These are phyloP conservation scores for Trebouxia sp. DNA, from an alignment of 139 green algal genomes.

Conservation along the genomic window DNA sequence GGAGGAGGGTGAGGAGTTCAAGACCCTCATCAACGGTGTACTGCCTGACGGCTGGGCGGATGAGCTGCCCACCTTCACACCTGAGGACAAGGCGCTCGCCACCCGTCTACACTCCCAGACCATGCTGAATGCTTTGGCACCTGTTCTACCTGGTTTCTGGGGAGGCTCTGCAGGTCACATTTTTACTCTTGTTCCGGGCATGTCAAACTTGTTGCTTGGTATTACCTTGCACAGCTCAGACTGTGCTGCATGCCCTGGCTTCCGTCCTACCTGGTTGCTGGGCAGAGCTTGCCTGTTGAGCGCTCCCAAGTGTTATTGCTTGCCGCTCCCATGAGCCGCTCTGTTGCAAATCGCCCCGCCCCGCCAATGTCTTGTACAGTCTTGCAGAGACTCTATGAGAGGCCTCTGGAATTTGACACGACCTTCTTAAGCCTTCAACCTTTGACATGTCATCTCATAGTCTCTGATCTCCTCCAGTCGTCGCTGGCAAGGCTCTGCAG, in stretches of 20 bases:
- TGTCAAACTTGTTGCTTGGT: too few relatives aligned
- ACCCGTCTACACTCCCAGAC: conserved; percentile 96
- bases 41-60: conserved; percentile 34
- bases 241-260: conserved; percentile 94
- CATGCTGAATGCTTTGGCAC: conserved; percentile 94
- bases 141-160: conserved; percentile 79
- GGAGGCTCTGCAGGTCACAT: conserved; percentile 23
- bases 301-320: too few relatives aligned
- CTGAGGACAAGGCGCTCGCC: conserved; percentile 92
- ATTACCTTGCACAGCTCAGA: too few relatives aligned
- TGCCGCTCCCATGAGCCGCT: too few relatives aligned
- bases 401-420: too few relatives aligned
- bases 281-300: too few relatives aligned
- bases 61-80: conserved; percentile 86
- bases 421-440: too few relatives aligned
- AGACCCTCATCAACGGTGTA: conserved; percentile 67
- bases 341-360: too few relatives aligned
- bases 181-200: not conserved
- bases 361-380: too few relatives aligned
- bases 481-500: conserved; percentile 29
- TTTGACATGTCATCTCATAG: too few relatives aligned
- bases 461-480: too few relatives aligned
- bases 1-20: conserved; percentile 75
- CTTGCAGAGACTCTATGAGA: too few relatives aligned
- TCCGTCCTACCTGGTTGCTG: conserved; percentile 81